A percentile compares a stretch with the other conserved stretches of the same genome.
Evolutionary conservation across 1,139 yeast species (phyloP).

Genomic region (Yamadazyma dushanensis): DNA sequence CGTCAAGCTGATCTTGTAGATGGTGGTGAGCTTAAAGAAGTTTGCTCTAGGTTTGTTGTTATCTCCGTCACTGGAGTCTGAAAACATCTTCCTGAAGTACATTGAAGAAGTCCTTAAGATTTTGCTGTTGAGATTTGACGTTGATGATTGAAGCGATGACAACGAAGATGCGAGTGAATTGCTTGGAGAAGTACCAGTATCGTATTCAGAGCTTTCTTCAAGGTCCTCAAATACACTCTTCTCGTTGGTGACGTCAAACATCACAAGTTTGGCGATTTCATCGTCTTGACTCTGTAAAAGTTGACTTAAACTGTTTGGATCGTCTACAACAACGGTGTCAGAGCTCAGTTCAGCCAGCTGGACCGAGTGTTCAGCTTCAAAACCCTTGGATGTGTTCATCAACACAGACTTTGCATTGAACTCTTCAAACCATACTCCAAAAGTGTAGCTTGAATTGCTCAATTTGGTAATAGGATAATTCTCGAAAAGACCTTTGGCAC

Average conservation of each 20-base stretch:
- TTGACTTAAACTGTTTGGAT: conserved; percentile 13
- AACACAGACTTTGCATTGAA: conserved; percentile 29
- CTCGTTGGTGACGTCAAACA: conserved; percentile 23
- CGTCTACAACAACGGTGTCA: conserved; percentile 1
- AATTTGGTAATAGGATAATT: conserved; percentile 28
- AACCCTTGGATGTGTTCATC: neutral
- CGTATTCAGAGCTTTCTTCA: conserved; percentile 19
- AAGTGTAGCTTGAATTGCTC: conserved; percentile 25
- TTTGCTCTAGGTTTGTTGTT: conserved; percentile 9
- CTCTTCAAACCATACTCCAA: conserved; percentile 36
- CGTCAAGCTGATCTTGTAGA: conserved; percentile 39
- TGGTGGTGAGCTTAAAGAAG: conserved; percentile 14
- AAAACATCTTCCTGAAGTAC: conserved; percentile 32
- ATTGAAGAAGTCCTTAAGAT: conserved; percentile 31
- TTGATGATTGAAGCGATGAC: conserved; percentile 33
- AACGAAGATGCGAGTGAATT: conserved; percentile 41
- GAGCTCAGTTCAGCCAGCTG: neutral
- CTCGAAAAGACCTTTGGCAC: conserved; percentile 31
- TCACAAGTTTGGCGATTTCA: conserved; percentile 28
- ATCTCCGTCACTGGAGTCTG: conserved; percentile 8
- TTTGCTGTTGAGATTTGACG: conserved; percentile 32
- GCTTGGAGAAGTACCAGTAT: conserved; percentile 22
- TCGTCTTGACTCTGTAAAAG: conserved; percentile 30
- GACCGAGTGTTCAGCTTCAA: neutral
- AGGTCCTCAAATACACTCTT: conserved; percentile 23